Percentiles rank a stretch among this genome's conserved stretches.
These are phyloP conservation scores for Borealophlyctis nickersoniae DNA, from an alignment of 192 early-diverging fungal genomes.

Conservation along the genomic window DNA sequence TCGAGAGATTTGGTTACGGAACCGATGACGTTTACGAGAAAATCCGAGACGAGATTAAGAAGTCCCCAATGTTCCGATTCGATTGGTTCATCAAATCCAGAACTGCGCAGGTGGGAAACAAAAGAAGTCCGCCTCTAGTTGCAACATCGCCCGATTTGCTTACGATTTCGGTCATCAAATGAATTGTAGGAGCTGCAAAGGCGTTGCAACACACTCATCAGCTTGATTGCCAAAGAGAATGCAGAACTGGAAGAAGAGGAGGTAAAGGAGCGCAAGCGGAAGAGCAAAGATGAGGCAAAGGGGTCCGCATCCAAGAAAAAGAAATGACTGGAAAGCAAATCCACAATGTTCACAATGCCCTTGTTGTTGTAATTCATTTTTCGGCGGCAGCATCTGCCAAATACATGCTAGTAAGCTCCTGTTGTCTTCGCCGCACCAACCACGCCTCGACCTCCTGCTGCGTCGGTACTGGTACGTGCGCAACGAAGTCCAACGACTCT, in stretches of 20 bases:
- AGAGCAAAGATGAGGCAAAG: neutral
- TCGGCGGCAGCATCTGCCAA: no score
- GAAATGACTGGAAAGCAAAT: no score
- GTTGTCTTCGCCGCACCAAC: slow-evolving; percentile 67
- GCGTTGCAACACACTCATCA: slow-evolving; percentile 81
- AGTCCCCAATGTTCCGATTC: slow-evolving; percentile 84
- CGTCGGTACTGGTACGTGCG: slow-evolving; percentile 51
- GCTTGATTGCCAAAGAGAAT: slow-evolving; percentile 58
- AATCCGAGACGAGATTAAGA: slow-evolving; percentile 81
- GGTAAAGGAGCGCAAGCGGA: slow-evolving; percentile 8
- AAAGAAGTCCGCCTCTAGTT: no score
- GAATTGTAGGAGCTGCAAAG: slow-evolving; percentile 67
- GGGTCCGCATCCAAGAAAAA: slow-evolving; percentile 8
- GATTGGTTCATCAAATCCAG: slow-evolving; percentile 98
- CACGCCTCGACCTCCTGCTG: slow-evolving; percentile 75
- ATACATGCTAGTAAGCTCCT: no score
- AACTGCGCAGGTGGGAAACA: slow-evolving; percentile 62
- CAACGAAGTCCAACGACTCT: slow-evolving; percentile 15
- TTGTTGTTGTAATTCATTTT: no score
- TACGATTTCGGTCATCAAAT: neutral
- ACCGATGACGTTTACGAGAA: slow-evolving; percentile 91
- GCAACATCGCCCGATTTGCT: neutral
- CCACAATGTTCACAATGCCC: no score
- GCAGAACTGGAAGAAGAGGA: slow-evolving; percentile 21
- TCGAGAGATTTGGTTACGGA: slow-evolving; percentile 85